Evolutionary conservation across 2,329 filamentous ascomycete species (phyloP), one percentile per base, ranked within the genome.

Genomic region (Colletotrichum falcatum): DNA sequence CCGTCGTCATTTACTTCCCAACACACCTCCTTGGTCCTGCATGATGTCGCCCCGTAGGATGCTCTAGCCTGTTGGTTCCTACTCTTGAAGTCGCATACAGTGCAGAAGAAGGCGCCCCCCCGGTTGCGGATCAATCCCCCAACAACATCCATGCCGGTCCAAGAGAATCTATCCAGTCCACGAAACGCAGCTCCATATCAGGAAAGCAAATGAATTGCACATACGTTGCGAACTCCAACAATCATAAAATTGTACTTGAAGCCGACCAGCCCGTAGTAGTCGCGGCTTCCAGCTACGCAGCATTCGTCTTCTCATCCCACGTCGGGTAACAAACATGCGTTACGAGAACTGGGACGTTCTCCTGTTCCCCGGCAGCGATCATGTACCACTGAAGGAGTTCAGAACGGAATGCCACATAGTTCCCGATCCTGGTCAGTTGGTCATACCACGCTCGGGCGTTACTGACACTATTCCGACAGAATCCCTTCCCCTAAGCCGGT

Each of bases 281-380:
- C 11, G 20, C 28, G 5, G 33, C 5, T 7, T 12, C n/a, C 23
- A 2, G n/a, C 16, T 8, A n/a, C 18, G 12, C 26, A 56, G 54
- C 33, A 5, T 4, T 16, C 3, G 35, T 48, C 26, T 49, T 39
- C 12, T 14, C 42, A 4, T 20, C 11, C 53, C 53, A 14, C 12
- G 6, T 67, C 74, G 69, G 65, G 68, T 53, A 61, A 64, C 80
- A 23, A 85, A 75, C 72, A 97, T 97, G 94, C 90, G 94, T 70
- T 97, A 92, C 85, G 88, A 94, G 75, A 90, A 94, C 76, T 97
- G 94, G 94, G 94, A 97, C 76, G 88, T 96, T 65, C 88, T 97
- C 53, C 84, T 97, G 72, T 97, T 97, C 78, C 91, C 93, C 0
- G 81, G 80, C 72, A 86, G 87, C 71, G 90, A 86, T 75, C 90